Evolutionary conservation across 345 rosid genomes (phyloP).

Genomic region (Hibiscus mutabilis): DNA sequence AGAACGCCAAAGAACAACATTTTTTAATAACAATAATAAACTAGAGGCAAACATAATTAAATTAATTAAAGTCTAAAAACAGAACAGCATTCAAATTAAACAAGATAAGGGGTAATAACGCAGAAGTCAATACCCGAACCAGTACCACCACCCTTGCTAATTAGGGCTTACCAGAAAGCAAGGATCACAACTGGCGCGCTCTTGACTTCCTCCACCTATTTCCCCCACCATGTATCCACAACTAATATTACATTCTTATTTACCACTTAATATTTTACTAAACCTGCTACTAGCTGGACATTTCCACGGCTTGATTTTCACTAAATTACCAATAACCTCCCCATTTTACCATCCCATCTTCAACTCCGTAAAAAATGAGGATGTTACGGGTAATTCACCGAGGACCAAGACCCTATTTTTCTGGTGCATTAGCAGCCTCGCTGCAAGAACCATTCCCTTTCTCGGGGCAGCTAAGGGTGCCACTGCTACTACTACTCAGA

Average conservation of each 20-base stretch:
- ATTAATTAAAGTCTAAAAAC: no score
- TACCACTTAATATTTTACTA: constrained; percentile 16
- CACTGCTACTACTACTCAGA: constrained; percentile 19
- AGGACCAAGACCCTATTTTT: constrained; percentile 15
- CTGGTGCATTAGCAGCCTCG: constrained; percentile 11
- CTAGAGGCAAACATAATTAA: no score
- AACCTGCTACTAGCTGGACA: neutral
- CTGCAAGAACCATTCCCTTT: constrained; percentile 19
- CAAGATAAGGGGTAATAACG: no score
- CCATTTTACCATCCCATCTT: neutral
- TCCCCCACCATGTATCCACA: neutral
- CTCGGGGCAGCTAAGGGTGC: constrained; percentile 13
- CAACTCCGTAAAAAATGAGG: constrained; percentile 6
- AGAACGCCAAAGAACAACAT: no score
- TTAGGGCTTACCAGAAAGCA: constrained; percentile 20
- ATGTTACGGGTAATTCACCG: constrained; percentile 38
- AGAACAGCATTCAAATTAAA: no score
- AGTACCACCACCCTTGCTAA: no score
- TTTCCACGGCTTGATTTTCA: neutral
- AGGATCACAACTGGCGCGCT: constrained; percentile 75
- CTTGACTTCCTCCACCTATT: constrained; percentile 54
- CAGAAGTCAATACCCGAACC: no score
- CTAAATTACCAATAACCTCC: constrained; percentile 33
- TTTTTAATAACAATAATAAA: no score
- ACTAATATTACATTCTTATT: constrained; percentile 12